These are phyloP conservation scores for Sphaerulina musiva DNA, from an alignment of 2,329 filamentous ascomycete genomes.

Conservation along the genomic window DNA sequence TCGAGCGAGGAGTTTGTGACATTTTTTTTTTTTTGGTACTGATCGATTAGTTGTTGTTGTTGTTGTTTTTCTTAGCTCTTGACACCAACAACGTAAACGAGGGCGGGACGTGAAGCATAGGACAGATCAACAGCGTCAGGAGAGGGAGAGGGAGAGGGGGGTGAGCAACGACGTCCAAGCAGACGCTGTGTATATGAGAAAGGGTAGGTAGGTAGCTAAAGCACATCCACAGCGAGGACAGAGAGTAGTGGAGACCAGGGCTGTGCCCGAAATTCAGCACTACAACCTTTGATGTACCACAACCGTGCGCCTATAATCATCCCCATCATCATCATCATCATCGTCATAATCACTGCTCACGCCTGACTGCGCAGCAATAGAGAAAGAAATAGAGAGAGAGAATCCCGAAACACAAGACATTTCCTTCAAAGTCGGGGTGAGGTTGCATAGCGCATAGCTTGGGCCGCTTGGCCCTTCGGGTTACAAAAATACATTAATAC, in stretches of 20 bases:
- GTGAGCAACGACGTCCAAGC: conserved; percentile 4
- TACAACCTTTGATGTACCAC: conserved; percentile 11
- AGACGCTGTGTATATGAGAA: conserved; percentile 20
- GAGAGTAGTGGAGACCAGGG: conserved; percentile 1
- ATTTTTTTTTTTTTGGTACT: conserved; percentile 12
- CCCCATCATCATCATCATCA: conserved; percentile 9
- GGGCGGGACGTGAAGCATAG: conserved; percentile 5
- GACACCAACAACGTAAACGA: background rate
- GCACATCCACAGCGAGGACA: too few relatives aligned
- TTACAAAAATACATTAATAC: background rate
- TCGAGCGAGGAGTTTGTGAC: conserved; percentile 29
- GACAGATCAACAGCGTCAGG: conserved; percentile 4
- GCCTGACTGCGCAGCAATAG: too few relatives aligned
- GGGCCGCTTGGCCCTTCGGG: background rate
- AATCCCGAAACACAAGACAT: conserved; percentile 1
- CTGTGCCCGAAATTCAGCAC: conserved; percentile 8
- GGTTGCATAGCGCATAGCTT: background rate
- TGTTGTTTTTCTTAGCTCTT: too few relatives aligned
- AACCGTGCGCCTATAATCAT: conserved; percentile 11
- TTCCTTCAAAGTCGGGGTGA: conserved; percentile 4
- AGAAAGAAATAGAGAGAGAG: background rate
- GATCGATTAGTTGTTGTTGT: background rate
- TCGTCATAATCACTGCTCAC: background rate
- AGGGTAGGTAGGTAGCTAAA: too few relatives aligned
- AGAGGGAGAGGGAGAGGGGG: background rate